Evolutionary conservation across 1,284 basidiomycete genomes (phyloP).

Genomic region (Earliella scabrosa): DNA sequence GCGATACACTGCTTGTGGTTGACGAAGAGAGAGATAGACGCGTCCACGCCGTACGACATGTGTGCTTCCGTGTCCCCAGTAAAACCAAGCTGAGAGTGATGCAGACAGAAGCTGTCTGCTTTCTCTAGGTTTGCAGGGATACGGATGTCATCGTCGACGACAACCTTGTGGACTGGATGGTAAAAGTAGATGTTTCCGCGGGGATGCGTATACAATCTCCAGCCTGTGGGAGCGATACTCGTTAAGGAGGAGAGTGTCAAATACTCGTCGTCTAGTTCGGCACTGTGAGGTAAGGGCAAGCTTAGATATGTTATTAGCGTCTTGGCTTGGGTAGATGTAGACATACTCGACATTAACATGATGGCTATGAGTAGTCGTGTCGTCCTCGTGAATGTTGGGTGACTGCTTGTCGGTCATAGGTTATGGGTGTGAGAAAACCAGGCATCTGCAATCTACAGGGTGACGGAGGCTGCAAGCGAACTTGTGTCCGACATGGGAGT

Average conservation of each 20-base stretch:
- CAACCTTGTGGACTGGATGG: slow-evolving; percentile 40
- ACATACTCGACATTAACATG: no score
- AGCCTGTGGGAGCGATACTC: slow-evolving; percentile 24
- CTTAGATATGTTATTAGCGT: neutral
- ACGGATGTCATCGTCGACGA: slow-evolving; percentile 54
- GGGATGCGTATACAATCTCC: slow-evolving; percentile 36
- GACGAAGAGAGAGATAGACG: slow-evolving; percentile 22
- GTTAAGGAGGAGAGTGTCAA: slow-evolving; percentile 7
- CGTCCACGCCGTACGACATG: slow-evolving; percentile 26
- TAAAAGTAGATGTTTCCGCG: slow-evolving; percentile 57
- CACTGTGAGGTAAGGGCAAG: neutral
- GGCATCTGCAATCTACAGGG: no score
- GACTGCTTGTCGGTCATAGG: no score
- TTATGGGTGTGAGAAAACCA: no score
- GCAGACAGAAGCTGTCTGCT: slow-evolving; percentile 32
- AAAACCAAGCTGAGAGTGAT: slow-evolving; percentile 34
- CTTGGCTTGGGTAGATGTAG: no score
- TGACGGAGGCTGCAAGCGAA: no score
- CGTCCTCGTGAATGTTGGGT: no score
- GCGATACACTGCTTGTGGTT: slow-evolving; percentile 27
- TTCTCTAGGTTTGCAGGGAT: slow-evolving; percentile 34
- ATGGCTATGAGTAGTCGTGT: no score
- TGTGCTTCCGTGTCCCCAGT: slow-evolving; percentile 43
- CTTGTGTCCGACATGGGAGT: no score
- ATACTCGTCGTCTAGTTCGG: slow-evolving; percentile 12